phyloP scores from a whole-genome alignment of 2,329 filamentous ascomycete species.

The Phaeoacremonium minimum region DNA sequence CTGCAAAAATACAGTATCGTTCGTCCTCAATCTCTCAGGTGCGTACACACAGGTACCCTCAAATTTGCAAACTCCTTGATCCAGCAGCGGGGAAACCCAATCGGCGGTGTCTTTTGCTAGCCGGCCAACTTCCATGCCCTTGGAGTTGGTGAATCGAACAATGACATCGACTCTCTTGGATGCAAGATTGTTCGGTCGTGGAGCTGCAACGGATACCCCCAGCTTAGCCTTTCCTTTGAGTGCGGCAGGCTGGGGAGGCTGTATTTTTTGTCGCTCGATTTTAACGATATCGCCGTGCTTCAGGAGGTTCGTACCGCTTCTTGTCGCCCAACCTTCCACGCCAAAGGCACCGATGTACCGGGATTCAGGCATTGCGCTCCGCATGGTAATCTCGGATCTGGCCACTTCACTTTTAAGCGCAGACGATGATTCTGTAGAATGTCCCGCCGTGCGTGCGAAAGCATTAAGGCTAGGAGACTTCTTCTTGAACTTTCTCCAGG shows the following conservation, averaged over 20 bases:
- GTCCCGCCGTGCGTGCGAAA: neutral
- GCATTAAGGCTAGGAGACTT: constrained; percentile 11
- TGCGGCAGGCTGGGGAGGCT: constrained; percentile 45
- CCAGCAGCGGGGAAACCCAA: constrained; percentile 90
- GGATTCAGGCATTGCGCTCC: constrained; percentile 25
- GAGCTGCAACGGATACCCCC: constrained; percentile 24
- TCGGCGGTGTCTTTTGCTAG: constrained; percentile 80
- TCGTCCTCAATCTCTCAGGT: constrained; percentile 78
- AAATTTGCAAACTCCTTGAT: constrained; percentile 84
- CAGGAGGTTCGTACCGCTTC: constrained; percentile 71
- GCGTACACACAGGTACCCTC: constrained; percentile 86
- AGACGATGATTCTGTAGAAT: constrained; percentile 4
- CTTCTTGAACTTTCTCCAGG: constrained; percentile 50
- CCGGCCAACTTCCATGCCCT: constrained; percentile 79
- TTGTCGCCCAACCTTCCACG: constrained; percentile 86
- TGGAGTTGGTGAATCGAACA: constrained; percentile 80
- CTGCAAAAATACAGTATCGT: constrained; percentile 93
- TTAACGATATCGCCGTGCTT: constrained; percentile 78
- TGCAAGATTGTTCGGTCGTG: constrained; percentile 39
- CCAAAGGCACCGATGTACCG: constrained; percentile 91
- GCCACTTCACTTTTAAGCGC: neutral
- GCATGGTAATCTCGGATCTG: constrained; percentile 2
- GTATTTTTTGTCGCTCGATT: constrained; percentile 81
- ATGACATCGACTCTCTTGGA: constrained; percentile 76
- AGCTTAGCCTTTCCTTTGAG: constrained; percentile 39